Evolutionary conservation across 2,329 filamentous ascomycete species (phyloP).

Genomic region (Pseudogymnoascus sp.): DNA sequence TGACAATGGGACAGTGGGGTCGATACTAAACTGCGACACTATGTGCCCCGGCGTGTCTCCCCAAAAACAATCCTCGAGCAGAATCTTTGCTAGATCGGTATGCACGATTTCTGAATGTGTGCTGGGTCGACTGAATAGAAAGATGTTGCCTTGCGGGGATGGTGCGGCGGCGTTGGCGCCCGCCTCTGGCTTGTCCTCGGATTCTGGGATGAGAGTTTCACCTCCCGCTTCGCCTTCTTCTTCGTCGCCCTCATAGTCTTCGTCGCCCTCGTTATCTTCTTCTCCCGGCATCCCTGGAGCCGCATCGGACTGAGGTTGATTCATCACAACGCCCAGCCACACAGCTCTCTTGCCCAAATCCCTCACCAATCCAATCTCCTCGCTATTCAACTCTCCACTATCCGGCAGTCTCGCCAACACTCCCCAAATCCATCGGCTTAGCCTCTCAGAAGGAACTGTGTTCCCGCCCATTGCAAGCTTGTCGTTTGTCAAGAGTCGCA

Average conservation of each 20-base stretch:
- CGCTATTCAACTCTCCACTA: conserved; percentile 63
- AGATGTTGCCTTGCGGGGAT: not conserved
- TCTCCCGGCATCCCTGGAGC: conserved; percentile 31
- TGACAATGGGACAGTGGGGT: not conserved
- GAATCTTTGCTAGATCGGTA: not conserved
- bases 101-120: not conserved
- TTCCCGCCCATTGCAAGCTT: conserved; percentile 43
- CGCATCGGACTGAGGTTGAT: conserved; percentile 28
- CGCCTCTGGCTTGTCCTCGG: conserved; percentile 13
- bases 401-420: conserved; percentile 68
- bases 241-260: not conserved
- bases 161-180: not conserved
- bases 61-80: not conserved
- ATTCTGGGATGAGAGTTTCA: not conserved
- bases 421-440: conserved; percentile 80
- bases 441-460: conserved; percentile 22
- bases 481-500: conserved; percentile 44
- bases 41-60: not conserved
- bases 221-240: conserved; percentile 9
- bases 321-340: conserved; percentile 33
- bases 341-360: conserved; percentile 73
- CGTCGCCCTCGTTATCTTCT: conserved; percentile 29
- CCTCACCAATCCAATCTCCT: conserved; percentile 66
- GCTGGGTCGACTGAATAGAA: not conserved
- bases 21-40: not conserved